Evolutionary conservation across 805 yeast genomes (phyloP).

Genomic region (Wickerhamiella siamensis): DNA sequence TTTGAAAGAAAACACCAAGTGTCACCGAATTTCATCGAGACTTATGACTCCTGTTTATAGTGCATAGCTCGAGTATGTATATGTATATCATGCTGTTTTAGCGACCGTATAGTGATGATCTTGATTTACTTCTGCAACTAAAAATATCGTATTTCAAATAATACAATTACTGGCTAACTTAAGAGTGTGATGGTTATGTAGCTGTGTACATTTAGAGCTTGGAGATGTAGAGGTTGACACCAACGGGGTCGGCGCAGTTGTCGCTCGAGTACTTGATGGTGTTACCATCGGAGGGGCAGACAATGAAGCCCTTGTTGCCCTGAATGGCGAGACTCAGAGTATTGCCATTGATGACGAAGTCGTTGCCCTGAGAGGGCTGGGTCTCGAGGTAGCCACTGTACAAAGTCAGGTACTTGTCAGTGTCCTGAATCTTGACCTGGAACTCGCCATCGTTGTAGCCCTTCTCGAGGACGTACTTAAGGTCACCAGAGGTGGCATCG

Average conservation of each 20-base stretch:
- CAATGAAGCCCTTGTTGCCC: conserved; percentile 3
- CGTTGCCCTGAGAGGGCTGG: conserved; percentile 11
- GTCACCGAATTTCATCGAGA: no score
- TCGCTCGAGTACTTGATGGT: conserved; percentile 4
- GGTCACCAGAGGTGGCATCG: not conserved
- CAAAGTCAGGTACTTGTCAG: conserved; percentile 10
- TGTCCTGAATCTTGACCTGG: conserved; percentile 9
- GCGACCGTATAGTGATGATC: no score
- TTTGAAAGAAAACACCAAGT: no score
- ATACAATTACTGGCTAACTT: no score
- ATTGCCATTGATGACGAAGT: conserved; percentile 11
- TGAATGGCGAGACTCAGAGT: conserved; percentile 7
- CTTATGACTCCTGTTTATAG: no score
- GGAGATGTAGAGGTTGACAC: not conserved
- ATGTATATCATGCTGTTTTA: no score
- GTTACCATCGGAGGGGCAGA: conserved; percentile 5
- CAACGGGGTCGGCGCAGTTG: conserved; percentile 1
- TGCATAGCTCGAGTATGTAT: no score
- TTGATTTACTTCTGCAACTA: no score
- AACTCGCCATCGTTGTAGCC: not conserved
- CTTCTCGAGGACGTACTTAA: not conserved
- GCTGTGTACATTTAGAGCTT: no score
- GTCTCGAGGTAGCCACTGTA: conserved; percentile 7
- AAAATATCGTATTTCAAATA: no score
- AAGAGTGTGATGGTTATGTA: no score